phyloP scores from a whole-genome alignment of 768 basidiomycete species.

The Strobilomyces echinocephalus region DNA sequence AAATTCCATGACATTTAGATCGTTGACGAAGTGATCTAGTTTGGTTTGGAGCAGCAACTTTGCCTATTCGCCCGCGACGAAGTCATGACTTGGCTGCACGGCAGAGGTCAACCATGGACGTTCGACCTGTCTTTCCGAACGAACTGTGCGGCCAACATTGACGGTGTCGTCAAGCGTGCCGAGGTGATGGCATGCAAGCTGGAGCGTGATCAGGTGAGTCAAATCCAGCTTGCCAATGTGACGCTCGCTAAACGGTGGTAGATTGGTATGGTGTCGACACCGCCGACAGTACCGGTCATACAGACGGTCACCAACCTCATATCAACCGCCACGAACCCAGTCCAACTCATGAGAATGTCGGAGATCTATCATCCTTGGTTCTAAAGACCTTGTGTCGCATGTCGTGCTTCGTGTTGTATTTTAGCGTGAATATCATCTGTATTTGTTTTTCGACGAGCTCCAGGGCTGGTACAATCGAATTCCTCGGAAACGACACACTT shows the following conservation, averaged over 20 bases:
- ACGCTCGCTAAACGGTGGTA: slow-evolving; percentile 9
- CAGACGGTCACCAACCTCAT: slow-evolving; percentile 83
- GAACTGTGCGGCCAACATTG: slow-evolving; percentile 52
- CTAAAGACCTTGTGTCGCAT: slow-evolving; percentile 34
- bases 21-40: slow-evolving; percentile 41
- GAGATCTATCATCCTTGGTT: slow-evolving; percentile 88
- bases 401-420: background rate
- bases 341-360: slow-evolving; percentile 79
- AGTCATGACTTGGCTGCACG: slow-evolving; percentile 69
- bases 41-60: slow-evolving; percentile 88
- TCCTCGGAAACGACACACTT: background rate
- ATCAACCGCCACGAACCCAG: slow-evolving; percentile 79
- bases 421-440: slow-evolving; percentile 1
- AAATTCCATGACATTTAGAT: background rate
- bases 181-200: slow-evolving; percentile 82
- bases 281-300: slow-evolving; percentile 46
- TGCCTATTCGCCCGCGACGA: slow-evolving; percentile 93
- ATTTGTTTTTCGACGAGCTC: slow-evolving; percentile 1
- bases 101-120: slow-evolving; percentile 51
- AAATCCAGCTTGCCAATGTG: background rate
- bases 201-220: slow-evolving; percentile 72
- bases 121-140: slow-evolving; percentile 59
- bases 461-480: background rate
- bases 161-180: slow-evolving; percentile 72
- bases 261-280: slow-evolving; percentile 21